Evolutionary conservation across 2,329 filamentous ascomycete genomes (phyloP).

Genomic region (Aspergillus hortae): DNA sequence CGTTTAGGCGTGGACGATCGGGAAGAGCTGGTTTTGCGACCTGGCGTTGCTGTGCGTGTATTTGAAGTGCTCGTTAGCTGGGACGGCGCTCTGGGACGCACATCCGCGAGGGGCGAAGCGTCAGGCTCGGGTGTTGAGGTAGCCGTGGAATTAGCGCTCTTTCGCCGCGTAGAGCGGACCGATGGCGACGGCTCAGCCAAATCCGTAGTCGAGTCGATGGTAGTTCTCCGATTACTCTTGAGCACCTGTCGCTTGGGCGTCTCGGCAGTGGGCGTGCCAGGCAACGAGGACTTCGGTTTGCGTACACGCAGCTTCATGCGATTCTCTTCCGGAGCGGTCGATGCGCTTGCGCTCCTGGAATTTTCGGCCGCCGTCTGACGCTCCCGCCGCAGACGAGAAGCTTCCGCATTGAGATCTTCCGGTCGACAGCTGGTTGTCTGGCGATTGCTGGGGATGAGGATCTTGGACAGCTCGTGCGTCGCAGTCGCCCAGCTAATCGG

Average conservation of each 20-base stretch:
- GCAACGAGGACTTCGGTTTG: conserved; percentile 48
- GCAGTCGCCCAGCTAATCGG: conserved; percentile 83
- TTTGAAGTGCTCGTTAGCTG: background rate
- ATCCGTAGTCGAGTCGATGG: conserved; percentile 54
- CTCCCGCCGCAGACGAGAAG: conserved; percentile 61
- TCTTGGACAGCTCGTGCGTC: conserved; percentile 75
- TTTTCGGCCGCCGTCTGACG: conserved; percentile 54
- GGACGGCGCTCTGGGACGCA: conserved; percentile 9
- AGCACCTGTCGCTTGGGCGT: conserved; percentile 50
- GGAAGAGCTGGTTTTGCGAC: conserved; percentile 59
- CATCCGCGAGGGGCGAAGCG: background rate
- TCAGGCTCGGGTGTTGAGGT: background rate
- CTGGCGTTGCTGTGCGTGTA: conserved; percentile 29
- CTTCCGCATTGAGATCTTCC: conserved; percentile 73
- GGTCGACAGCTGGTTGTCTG: conserved; percentile 71
- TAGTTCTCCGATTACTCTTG: conserved; percentile 56
- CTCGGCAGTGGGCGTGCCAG: conserved; percentile 52
- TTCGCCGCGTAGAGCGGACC: conserved; percentile 22
- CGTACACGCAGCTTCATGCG: conserved; percentile 72
- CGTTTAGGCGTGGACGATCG: conserved; percentile 40
- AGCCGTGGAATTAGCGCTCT: conserved; percentile 20
- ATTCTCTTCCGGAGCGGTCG: conserved; percentile 43
- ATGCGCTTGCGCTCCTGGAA: conserved; percentile 30
- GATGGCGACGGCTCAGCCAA: conserved; percentile 36
- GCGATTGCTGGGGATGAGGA: conserved; percentile 73